Evolutionary conservation across 768 basidiomycete species (phyloP), one percentile per base, ranked within the genome.

Genomic region (Lenzites betulinus): DNA sequence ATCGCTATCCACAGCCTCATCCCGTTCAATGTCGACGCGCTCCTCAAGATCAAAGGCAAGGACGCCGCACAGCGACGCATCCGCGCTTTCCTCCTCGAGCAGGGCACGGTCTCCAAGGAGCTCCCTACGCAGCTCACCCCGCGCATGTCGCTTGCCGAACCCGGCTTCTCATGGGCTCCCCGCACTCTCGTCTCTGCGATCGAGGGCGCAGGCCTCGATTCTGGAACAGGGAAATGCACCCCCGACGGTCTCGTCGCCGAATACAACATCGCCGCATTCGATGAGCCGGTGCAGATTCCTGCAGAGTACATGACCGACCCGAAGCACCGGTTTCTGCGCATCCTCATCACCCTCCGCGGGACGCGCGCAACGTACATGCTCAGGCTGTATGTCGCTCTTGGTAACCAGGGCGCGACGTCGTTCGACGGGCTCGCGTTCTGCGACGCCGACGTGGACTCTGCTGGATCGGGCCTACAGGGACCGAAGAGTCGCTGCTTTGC

Each of bases 1-100:
- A 33, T 63, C 25, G 51, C 62, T 1, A 54, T 63, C 41, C 39
- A 51, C 16, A 55, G 57, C 23, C 54, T 62, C 6, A 51, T 59
- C n/a, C 47, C 46, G 1, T 11, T 59, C 28, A 46, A 44, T 4
- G 12, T 44, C 13, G 51, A 50, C 18, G 25, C 26, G 9, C 46
- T 63, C 7, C 54, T 63, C 28, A 25, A 39, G 35, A 30, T 47
- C 30, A 12, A 28, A 7, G 54, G 51, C 8, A 51, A 51, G 7
- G 46, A 60, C 28, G 36, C 30, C 12, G 59, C 56, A 9, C 36
- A 58, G 39, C 41, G 28, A 25, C 56, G 62, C 15, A 58, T 63
- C 56, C 46, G 25, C 23, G 42, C n/a, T 7, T 33, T 36, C n/a
- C 56, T 63, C 28, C 51, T 53, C 3, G 30, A 58, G 39, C n/a